Evolutionary conservation across 192 early-diverging fungal species (phyloP).

Genomic region (Rhizoclosmatium globosum): DNA sequence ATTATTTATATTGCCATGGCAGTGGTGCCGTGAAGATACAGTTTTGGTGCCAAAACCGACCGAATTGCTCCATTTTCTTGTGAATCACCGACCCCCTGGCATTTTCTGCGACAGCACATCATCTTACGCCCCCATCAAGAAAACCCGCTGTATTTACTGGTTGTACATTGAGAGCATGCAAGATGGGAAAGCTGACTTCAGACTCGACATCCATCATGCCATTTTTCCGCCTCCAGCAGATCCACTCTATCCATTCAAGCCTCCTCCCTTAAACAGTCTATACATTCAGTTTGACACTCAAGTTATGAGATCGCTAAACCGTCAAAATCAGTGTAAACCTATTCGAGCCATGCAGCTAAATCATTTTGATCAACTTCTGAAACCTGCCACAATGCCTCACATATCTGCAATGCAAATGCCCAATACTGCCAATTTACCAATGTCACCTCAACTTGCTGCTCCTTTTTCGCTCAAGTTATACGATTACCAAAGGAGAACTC

Average conservation of each 20-base stretch:
- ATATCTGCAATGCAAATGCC: background rate
- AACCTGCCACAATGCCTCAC: background rate
- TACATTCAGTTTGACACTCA: background rate
- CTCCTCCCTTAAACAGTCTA: background rate
- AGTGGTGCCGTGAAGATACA: no score
- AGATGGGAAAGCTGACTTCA: background rate
- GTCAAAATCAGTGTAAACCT: background rate
- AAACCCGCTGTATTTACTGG: background rate
- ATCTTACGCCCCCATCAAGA: background rate
- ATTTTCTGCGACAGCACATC: no score
- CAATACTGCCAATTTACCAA: background rate
- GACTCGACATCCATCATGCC: background rate
- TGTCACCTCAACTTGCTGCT: background rate
- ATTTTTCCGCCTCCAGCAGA: background rate
- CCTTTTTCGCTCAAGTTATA: slow-evolving; percentile 28
- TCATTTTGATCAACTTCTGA: background rate
- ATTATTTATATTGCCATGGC: no score
- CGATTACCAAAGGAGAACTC: slow-evolving; percentile 34
- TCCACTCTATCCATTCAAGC: background rate
- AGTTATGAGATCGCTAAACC: no score
- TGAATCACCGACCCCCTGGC: no score
- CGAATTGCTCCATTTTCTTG: no score
- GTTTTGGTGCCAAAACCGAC: no score
- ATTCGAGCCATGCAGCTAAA: background rate
- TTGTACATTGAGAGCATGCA: background rate